Conservation (phyloP, 164 flowering plant species). For the Berberis thunbergii region DNA sequence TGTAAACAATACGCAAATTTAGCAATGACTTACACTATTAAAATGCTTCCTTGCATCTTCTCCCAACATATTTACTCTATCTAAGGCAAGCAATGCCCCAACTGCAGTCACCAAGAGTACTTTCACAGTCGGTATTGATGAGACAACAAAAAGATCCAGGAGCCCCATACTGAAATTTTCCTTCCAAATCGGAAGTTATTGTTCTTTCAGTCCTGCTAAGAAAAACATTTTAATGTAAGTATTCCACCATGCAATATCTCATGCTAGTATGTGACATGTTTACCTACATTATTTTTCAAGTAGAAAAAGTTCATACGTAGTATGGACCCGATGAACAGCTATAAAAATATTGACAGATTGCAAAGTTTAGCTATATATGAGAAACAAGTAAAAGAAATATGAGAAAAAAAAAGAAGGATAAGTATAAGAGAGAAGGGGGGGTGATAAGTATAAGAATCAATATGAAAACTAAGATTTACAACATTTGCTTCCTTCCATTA, state of each 20-base stretch:
- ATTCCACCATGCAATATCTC: background rate
- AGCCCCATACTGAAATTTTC: slow-evolving; percentile 23
- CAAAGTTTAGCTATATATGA: too few relatives aligned
- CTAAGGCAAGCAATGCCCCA: slow-evolving; percentile 39
- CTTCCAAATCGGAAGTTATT: background rate
- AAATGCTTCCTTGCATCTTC: slow-evolving; percentile 44
- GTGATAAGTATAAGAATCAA: too few relatives aligned
- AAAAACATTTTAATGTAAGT: background rate
- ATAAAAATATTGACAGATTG: too few relatives aligned
- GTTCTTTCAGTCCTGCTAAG: background rate
- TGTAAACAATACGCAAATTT: too few relatives aligned
- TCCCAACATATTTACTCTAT: slow-evolving; percentile 27
- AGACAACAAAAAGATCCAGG: slow-evolving; percentile 28
- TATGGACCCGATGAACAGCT: too few relatives aligned
- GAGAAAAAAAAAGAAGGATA: too few relatives aligned
- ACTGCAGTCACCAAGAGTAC: slow-evolving; percentile 43
- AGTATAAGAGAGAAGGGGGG: too few relatives aligned
- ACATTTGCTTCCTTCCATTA: too few relatives aligned
- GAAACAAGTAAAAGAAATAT: too few relatives aligned
- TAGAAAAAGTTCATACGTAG: too few relatives aligned
- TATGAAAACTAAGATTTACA: too few relatives aligned
- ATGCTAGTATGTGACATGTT: background rate
- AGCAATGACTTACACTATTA: slow-evolving; percentile 28
- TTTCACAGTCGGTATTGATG: slow-evolving; percentile 40
- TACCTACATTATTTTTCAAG: too few relatives aligned